These are phyloP conservation scores for Physaria fendleri DNA, from an alignment of 345 rosid species.

Conservation along the genomic window DNA sequence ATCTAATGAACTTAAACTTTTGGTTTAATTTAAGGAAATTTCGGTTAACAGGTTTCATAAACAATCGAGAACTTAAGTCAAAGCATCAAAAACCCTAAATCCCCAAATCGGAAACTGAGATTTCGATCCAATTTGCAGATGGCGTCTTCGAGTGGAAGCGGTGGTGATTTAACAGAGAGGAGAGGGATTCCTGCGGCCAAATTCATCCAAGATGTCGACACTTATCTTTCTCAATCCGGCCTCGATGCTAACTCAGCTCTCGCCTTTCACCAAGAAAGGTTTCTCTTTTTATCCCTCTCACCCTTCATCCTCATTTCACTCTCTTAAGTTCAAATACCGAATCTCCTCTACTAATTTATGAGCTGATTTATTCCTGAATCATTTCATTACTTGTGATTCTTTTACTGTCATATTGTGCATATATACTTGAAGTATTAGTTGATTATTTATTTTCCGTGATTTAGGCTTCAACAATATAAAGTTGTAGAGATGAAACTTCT, in stretches of 20 bases:
- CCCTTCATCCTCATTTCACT: neutral
- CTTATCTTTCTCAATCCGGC: conserved; percentile 58
- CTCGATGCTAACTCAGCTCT: conserved; percentile 78
- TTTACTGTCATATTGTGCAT: too few relatives aligned
- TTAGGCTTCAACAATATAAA: too few relatives aligned
- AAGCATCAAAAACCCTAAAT: conserved; percentile 22
- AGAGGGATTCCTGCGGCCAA: conserved; percentile 90
- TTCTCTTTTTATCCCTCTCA: conserved; percentile 6
- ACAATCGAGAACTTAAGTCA: neutral
- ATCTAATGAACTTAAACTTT: too few relatives aligned
- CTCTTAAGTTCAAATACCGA: too few relatives aligned
- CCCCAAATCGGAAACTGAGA: conserved; percentile 8
- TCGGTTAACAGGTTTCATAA: too few relatives aligned
- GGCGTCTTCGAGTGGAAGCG: conserved; percentile 29
- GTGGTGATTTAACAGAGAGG: conserved; percentile 49
- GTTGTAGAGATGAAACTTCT: too few relatives aligned
- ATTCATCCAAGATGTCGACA: conserved; percentile 77
- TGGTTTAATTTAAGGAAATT: too few relatives aligned
- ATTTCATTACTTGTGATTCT: too few relatives aligned
- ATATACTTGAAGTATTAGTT: too few relatives aligned
- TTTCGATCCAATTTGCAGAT: conserved; percentile 6
- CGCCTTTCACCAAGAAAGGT: conserved; percentile 91
- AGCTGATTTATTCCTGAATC: too few relatives aligned
- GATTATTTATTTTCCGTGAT: too few relatives aligned
- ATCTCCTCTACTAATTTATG: too few relatives aligned